These are phyloP conservation scores for Striga asiatica DNA, from an alignment of 257 asterid genomes.

Conservation along the genomic window DNA sequence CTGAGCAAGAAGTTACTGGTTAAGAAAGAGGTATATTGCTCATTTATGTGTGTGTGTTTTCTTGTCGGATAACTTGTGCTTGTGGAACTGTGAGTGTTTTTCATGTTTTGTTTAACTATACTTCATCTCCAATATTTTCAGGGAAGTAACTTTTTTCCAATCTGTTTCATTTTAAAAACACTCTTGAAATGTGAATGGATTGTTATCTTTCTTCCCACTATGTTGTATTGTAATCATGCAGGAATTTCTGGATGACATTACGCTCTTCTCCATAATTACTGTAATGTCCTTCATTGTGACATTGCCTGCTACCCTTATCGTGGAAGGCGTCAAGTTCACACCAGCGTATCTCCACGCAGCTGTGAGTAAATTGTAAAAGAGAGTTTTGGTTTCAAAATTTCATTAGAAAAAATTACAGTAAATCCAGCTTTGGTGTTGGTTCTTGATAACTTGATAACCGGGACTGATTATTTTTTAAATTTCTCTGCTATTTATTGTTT, in stretches of 20 bases:
- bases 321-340: constrained; percentile 52
- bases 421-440: neutral
- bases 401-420: neutral
- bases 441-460: neutral
- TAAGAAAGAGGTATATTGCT: constrained; percentile 65
- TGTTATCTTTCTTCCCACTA: too few species aligned
- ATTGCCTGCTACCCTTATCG: constrained; percentile 30
- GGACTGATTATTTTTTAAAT: neutral
- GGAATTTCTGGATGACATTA: constrained; percentile 45
- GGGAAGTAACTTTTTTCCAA: neutral
- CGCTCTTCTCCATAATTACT: constrained; percentile 39
- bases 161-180: neutral
- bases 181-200: neutral
- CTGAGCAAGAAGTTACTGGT: constrained; percentile 94
- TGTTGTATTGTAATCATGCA: too few species aligned
- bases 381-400: neutral
- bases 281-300: constrained; percentile 44
- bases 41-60: neutral
- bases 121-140: neutral
- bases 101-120: neutral
- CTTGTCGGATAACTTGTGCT: too few species aligned
- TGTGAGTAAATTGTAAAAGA: constrained; percentile 31
- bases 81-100: too few species aligned
- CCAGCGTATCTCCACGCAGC: constrained; percentile 64
- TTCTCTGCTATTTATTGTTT: constrained; percentile 3